Evolutionary conservation across 176 grass and related monocot species (phyloP), one percentile per base, ranked within the genome.

Genomic region (Chrysopogon serrulatus): DNA sequence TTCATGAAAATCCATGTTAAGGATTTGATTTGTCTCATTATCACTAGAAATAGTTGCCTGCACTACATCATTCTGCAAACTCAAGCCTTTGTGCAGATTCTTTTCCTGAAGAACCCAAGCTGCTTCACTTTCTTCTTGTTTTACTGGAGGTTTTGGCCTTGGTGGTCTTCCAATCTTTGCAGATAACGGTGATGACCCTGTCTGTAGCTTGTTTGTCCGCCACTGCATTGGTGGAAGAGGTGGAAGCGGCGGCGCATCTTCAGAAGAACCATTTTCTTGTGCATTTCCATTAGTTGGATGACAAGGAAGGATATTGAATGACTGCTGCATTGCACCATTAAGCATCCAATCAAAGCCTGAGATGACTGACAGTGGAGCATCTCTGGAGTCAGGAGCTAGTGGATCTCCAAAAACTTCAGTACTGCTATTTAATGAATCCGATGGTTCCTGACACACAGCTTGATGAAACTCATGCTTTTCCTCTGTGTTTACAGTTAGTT

Each of bases 191-290:
- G 84, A n/a, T 71, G 91, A 77, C 32, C 67, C 87, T 26, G 23
- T 35, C 18, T 79, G 86, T 81, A 83, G 75, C 60, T 98, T 98
- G 74, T 81, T 72, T 47, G 70, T 78, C 79, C 86, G 77, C 95
- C 92, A 91, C 61, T 91, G 82, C 77, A 91, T 70, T 5, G 88
- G 90, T 8, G 90, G 90, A 85, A 92, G 92, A 82, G 92, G 88
- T 73, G 92, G 88, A 74, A 98, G 86, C 3, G 79, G 81, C 10
- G 86, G 81, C 14, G 47, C 65, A 56, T 69, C 65, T 79, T 91
- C 80, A 60, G 66, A 83, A 33, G 51, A 79, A 85, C 51, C 45
- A 83, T 77, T 79, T 62, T 73, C 48, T 74, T 69, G 53, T 42
- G 30, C 13, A 67, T 51, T 74, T 77, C 67, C 80, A 62, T 87